Base-by-base conservation (phyloP, 306 rosid species). In the Sicyos edulis region DNA sequence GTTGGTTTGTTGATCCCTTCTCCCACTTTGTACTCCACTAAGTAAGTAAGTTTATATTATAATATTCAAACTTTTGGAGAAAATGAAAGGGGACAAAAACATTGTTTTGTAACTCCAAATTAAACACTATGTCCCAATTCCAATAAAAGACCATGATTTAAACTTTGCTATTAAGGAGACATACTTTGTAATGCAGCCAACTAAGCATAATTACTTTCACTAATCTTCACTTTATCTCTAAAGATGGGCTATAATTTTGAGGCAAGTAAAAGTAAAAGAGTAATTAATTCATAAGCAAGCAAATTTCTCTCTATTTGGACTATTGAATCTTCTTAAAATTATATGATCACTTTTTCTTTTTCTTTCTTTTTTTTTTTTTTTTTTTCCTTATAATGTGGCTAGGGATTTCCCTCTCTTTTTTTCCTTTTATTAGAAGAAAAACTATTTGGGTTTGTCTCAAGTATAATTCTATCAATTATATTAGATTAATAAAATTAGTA, bases 171-270 rank as follows among this genome's bases (percentile, higher is more conserved):
- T 65, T 10, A 42, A 65, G 71, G 54, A 19, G 71, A 65, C 71
- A 44, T 65, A 12, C 71, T 65, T 65, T 66, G 54, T 66, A 64
- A 64, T 64, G 52, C 10, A 42, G 12, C 54, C 55, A 44, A 45
- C 55, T 67, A 45, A 67, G 40, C 55, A 44, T 67, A 12, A 67
- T 67, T 44, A 67, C 72, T 66, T 47, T 66, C 54, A 45, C 54
- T 66, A 44, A 66, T 66, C 70, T 64, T 64, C 17, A 66, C 53
- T 65, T 64, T 4, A 9, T 60, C 6, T 60, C 45, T 60, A 60
- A 60, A 29, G 51, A 8, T 63, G 51, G 52, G 8, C 0, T 37
- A 63, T 26, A 63, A 63, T 65, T 65, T 65, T 42, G 9, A 65
- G 34, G 34, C 32, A 19, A 42, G 32, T 44, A 5, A 19, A 40